Evolutionary conservation across 1,139 yeast species (phyloP).

Genomic region (Magnusiomyces ingens): DNA sequence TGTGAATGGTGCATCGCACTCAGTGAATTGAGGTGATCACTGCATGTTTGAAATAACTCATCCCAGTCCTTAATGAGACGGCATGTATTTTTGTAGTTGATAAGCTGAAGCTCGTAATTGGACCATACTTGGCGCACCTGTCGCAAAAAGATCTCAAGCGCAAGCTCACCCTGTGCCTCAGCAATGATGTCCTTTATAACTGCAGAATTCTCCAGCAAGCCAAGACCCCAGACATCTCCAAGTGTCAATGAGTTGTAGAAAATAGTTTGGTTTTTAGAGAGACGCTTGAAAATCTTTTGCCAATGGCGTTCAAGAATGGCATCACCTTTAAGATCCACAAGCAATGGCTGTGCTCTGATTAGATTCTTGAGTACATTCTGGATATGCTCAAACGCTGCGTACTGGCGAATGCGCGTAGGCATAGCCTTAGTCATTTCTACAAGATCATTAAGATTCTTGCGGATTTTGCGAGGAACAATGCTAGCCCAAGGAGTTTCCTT

Average conservation of each 20-base stretch:
- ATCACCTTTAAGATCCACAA: conserved; percentile 50
- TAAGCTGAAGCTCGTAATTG: conserved; percentile 45
- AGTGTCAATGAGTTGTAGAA: conserved; percentile 35
- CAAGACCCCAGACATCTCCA: conserved; percentile 58
- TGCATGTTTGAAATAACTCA: conserved; percentile 49
- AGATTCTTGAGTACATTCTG: conserved; percentile 42
- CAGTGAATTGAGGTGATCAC: conserved; percentile 56
- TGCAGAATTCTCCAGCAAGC: conserved; percentile 43
- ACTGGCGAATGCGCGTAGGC: conserved; percentile 58
- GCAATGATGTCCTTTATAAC: conserved; percentile 46
- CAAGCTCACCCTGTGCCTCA: conserved; percentile 68
- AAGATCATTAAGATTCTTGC: conserved; percentile 48
- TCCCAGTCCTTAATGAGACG: conserved; percentile 68
- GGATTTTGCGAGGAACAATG: conserved; percentile 43
- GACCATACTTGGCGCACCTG: conserved; percentile 40
- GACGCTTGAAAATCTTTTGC: conserved; percentile 42
- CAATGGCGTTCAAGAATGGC: conserved; percentile 66
- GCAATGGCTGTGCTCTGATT: conserved; percentile 36
- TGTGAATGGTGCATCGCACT: conserved; percentile 69
- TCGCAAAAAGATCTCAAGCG: conserved; percentile 51
- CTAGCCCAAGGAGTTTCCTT: conserved; percentile 46
- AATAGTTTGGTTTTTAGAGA: conserved; percentile 25
- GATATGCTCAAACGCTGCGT: conserved; percentile 60
- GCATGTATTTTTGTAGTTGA: conserved; percentile 48
- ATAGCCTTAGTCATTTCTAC: conserved; percentile 43